Conservation (phyloP, 1,284 basidiomycete species). For the Marasmius oreades region DNA sequence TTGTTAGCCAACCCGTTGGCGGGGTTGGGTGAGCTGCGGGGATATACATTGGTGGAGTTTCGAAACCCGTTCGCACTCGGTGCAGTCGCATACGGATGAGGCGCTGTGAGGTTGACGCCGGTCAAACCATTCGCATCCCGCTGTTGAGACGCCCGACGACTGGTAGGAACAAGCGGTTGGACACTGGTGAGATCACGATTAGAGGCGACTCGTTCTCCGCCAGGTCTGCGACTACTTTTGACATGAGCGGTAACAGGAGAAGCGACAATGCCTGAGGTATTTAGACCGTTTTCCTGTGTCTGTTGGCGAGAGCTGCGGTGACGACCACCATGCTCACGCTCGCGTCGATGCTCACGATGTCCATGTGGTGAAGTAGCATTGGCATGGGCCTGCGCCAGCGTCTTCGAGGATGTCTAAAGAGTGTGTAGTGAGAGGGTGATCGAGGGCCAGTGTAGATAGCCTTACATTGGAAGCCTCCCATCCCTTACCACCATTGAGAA, state of each 20-base stretch:
- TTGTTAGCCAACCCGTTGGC: slow-evolving; percentile 33
- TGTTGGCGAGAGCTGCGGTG: slow-evolving; percentile 54
- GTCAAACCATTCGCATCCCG: slow-evolving; percentile 37
- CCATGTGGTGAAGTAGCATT: slow-evolving; percentile 46
- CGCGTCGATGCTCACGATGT: slow-evolving; percentile 49
- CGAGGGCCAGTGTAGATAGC: slow-evolving; percentile 10
- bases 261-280: slow-evolving; percentile 55
- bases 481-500: slow-evolving; percentile 85
- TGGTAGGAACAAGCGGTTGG: slow-evolving; percentile 58
- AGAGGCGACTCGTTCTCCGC: slow-evolving; percentile 40
- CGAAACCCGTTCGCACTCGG: slow-evolving; percentile 55
- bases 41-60: slow-evolving; percentile 41
- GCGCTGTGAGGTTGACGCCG: slow-evolving; percentile 41
- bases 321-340: slow-evolving; percentile 36
- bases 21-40: slow-evolving; percentile 52
- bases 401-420: slow-evolving; percentile 34
- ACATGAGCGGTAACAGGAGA: slow-evolving; percentile 62
- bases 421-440: slow-evolving; percentile 6
- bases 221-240: slow-evolving; percentile 48
- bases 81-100: slow-evolving; percentile 67
- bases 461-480: slow-evolving; percentile 81
- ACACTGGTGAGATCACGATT: slow-evolving; percentile 54
- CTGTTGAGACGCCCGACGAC: slow-evolving; percentile 53
- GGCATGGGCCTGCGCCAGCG: slow-evolving; percentile 50
- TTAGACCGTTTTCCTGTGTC: slow-evolving; percentile 46